phyloP scores from a whole-genome alignment of 2,329 filamentous ascomycete genomes.

The Fusarium acutatum region DNA sequence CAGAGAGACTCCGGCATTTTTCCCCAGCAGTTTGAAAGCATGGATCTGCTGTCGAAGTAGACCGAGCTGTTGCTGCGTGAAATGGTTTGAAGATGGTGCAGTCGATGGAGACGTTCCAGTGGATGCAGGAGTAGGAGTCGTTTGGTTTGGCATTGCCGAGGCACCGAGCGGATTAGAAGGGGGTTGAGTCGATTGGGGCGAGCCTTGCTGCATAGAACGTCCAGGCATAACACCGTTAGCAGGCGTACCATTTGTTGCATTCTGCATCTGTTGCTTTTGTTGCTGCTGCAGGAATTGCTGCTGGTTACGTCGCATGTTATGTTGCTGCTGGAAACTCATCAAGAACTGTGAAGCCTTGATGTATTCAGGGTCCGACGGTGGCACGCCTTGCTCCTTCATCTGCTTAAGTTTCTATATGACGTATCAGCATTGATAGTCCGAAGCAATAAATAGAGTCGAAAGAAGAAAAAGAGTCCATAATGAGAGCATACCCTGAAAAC shows the following conservation, averaged over 20 bases:
- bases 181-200: slow-evolving; percentile 45
- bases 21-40: slow-evolving; percentile 89
- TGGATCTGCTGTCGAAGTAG: slow-evolving; percentile 86
- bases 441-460: neutral
- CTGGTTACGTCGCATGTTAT: slow-evolving; percentile 61
- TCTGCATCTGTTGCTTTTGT: slow-evolving; percentile 60
- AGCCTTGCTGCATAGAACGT: slow-evolving; percentile 52
- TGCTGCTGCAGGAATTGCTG: slow-evolving; percentile 54
- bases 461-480: neutral
- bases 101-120: slow-evolving; percentile 45
- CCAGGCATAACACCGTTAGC: slow-evolving; percentile 57
- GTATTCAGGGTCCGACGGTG: slow-evolving; percentile 85
- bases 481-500: slow-evolving; percentile 67
- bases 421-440: slow-evolving; percentile 26
- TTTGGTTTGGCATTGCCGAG: slow-evolving; percentile 49
- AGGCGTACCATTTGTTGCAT: slow-evolving; percentile 60
- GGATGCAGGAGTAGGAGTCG: slow-evolving; percentile 44
- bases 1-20: slow-evolving; percentile 82
- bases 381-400: slow-evolving; percentile 87
- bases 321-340: slow-evolving; percentile 73
- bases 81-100: slow-evolving; percentile 61
- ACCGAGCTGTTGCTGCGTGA: slow-evolving; percentile 80
- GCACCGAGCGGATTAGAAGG: slow-evolving; percentile 48
- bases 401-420: slow-evolving; percentile 78
- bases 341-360: slow-evolving; percentile 83